phyloP scores from a whole-genome alignment of 2,329 filamentous ascomycete genomes.

The Penicillium sp. region DNA sequence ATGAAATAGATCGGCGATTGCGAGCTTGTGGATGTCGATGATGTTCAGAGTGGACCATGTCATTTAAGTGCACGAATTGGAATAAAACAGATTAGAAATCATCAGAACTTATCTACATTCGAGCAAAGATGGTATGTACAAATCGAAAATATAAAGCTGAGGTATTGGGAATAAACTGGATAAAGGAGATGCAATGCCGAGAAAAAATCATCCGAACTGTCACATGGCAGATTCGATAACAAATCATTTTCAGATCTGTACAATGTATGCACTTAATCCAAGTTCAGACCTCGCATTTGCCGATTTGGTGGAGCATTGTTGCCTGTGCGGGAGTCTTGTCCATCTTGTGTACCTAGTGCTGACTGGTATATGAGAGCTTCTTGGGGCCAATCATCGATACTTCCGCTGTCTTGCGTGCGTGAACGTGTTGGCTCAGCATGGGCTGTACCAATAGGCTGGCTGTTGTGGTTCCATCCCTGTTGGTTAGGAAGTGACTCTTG shows the following conservation, averaged over 20 bases:
- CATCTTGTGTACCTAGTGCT: slow-evolving; percentile 22
- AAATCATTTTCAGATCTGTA: not conserved
- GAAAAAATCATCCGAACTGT: not conserved
- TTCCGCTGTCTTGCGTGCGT: slow-evolving; percentile 24
- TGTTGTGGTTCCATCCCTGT: slow-evolving; percentile 24
- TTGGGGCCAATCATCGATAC: slow-evolving; percentile 39
- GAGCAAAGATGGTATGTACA: not conserved
- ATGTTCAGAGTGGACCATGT: not conserved
- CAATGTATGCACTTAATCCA: not conserved
- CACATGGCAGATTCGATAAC: not conserved
- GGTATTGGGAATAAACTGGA: not conserved
- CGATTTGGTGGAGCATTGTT: slow-evolving; percentile 25
- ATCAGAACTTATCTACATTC: not conserved
- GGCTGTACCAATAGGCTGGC: slow-evolving; percentile 12
- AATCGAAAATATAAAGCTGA: not conserved
- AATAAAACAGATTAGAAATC: not conserved
- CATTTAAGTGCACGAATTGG: not conserved
- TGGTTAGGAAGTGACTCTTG: slow-evolving; percentile 34
- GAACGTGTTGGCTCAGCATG: slow-evolving; percentile 17
- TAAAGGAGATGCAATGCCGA: not conserved
- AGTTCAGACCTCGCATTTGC: slow-evolving; percentile 19
- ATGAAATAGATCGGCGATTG: not conserved
- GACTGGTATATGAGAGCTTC: slow-evolving; percentile 43
- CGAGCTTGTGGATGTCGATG: not conserved
- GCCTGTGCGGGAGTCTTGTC: slow-evolving; percentile 18